Percentiles rank a stretch among this genome's conserved stretches.
These are phyloP conservation scores for Talaromyces rugulosus DNA, from an alignment of 2,329 filamentous ascomycete genomes.

Conservation along the genomic window DNA sequence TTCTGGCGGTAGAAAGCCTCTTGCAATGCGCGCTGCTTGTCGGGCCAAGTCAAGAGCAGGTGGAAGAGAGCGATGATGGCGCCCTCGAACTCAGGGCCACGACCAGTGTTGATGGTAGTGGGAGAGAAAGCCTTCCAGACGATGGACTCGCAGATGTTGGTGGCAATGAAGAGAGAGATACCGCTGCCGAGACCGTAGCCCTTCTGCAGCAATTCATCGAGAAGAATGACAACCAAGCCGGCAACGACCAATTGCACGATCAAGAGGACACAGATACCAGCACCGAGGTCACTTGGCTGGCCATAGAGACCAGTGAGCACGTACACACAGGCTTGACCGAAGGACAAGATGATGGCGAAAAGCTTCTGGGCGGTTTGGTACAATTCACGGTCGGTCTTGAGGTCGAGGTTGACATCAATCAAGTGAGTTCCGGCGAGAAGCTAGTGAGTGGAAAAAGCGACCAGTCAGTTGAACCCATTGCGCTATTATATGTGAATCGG, in stretches of 20 bases:
- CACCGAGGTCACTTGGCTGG: constrained; percentile 91
- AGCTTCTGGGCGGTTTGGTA: constrained; percentile 99
- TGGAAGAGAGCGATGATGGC: constrained; percentile 98
- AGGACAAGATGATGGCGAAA: constrained; percentile 94
- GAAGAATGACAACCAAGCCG: constrained; percentile 96
- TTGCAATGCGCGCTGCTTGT: constrained; percentile 97
- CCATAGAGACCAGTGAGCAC: constrained; percentile 98
- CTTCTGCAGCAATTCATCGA: constrained; percentile 98
- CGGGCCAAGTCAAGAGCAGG: constrained; percentile 95
- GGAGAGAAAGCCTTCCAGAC: constrained; percentile 99
- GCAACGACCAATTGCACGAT: constrained; percentile 97
- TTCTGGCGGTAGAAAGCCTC: constrained; percentile 99
- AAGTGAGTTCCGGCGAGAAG: constrained; percentile 98
- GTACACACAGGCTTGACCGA: constrained; percentile 96
- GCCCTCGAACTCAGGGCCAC: constrained; percentile 98
- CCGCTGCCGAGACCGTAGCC: constrained; percentile 97
- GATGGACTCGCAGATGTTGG: constrained; percentile 99
- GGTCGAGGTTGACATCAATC: constrained; percentile 99
- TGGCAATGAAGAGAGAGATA: constrained; percentile 99
- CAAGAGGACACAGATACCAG: constrained; percentile 95
- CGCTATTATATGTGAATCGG: constrained; percentile 6
- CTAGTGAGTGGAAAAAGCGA: constrained; percentile 28
- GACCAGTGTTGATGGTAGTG: constrained; percentile 97
- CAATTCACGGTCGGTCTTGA: constrained; percentile 98
- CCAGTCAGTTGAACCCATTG: constrained; percentile 14